Evolutionary conservation across 2,329 filamentous ascomycete genomes (phyloP).

Genomic region (Alternaria infectoria): DNA sequence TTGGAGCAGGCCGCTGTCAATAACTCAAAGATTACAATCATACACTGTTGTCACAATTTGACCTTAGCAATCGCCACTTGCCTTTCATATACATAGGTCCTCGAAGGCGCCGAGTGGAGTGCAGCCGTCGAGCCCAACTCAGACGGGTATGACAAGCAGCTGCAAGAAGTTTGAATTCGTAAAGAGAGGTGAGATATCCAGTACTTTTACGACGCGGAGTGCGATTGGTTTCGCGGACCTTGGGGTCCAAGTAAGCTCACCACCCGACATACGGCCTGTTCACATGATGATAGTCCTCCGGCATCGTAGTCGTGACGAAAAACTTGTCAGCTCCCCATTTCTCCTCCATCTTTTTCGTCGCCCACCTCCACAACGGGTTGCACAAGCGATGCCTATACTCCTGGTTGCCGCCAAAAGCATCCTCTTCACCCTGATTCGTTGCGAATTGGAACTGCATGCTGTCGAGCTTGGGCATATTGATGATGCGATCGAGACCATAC

Average conservation of each 20-base stretch:
- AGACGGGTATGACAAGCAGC: conserved; percentile 8
- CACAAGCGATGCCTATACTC: not conserved
- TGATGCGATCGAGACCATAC: not conserved
- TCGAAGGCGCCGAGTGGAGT: conserved; percentile 6
- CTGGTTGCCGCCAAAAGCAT: not conserved
- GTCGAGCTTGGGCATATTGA: not conserved
- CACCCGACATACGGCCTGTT: not conserved
- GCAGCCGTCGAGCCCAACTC: conserved; percentile 4
- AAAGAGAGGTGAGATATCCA: not conserved
- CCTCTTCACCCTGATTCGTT: not conserved
- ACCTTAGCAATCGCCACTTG: not conserved
- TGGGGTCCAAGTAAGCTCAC: not conserved
- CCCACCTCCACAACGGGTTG: not conserved
- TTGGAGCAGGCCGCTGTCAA: not conserved
- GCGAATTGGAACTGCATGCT: not conserved
- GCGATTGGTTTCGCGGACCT: conserved; percentile 8
- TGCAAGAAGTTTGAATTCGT: conserved; percentile 14
- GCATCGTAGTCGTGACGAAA: not conserved
- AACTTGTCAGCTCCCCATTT: not conserved
- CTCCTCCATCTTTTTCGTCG: not conserved
- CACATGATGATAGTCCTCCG: not conserved
- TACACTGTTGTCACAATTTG: not conserved
- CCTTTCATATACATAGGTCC: not conserved
- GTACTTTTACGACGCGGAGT: conserved; percentile 1
- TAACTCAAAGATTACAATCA: not conserved